These are phyloP conservation scores for Seminavis robusta DNA, from an alignment of 108 stramenopile genomes.

Conservation along the genomic window DNA sequence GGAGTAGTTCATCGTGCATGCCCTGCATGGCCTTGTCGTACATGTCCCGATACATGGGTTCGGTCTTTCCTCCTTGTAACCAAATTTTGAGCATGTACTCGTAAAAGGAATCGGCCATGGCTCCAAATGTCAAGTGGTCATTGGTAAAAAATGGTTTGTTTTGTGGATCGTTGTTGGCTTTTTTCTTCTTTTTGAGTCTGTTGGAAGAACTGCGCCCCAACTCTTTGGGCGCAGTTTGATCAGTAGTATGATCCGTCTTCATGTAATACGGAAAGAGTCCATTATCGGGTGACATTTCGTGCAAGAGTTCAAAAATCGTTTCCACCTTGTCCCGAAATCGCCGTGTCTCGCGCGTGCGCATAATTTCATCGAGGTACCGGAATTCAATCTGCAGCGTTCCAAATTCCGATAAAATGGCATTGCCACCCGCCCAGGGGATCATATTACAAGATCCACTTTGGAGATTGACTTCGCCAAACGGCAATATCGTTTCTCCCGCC, in stretches of 20 bases:
- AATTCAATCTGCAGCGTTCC: conserved; percentile 95
- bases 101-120: conserved; percentile 77
- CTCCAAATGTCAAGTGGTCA: conserved; percentile 67
- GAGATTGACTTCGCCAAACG: conserved; percentile 52
- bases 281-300: conserved; percentile 48
- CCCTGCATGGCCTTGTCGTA: conserved; percentile 90
- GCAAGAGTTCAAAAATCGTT: conserved; percentile 61
- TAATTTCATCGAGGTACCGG: conserved; percentile 70
- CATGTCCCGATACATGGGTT: conserved; percentile 74
- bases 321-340: conserved; percentile 67
- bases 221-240: background rate
- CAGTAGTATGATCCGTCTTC: background rate
- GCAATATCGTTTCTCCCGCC: conserved; percentile 43
- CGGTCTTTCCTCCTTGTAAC: conserved; percentile 82
- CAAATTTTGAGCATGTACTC: conserved; percentile 97
- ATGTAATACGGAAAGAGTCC: conserved; percentile 49
- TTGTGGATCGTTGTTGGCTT: conserved; percentile 7
- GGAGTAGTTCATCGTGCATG: conserved; percentile 67
- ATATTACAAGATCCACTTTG: conserved; percentile 27
- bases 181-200: background rate
- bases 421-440: conserved; percentile 47
- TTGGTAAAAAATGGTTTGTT: conserved; percentile 47
- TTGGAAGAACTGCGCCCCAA: background rate
- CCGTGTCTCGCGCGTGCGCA: conserved; percentile 32
- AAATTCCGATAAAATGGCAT: conserved; percentile 68